Evolutionary conservation across 345 rosid species (phyloP).

Genomic region (Eucalyptus curtisii): DNA sequence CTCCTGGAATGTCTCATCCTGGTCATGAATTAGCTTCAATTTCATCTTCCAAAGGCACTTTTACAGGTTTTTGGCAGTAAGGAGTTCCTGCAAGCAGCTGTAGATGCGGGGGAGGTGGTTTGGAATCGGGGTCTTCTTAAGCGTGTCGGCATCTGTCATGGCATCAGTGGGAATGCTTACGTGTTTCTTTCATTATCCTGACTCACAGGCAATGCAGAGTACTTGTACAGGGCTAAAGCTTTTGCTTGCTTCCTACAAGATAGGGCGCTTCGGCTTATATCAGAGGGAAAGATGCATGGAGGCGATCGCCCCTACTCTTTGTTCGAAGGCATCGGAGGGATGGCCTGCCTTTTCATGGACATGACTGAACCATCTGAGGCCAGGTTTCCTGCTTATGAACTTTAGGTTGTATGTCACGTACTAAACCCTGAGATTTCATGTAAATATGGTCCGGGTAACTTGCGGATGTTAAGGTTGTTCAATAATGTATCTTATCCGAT

Average conservation of each 20-base stretch:
- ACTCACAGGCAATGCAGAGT: constrained; percentile 28
- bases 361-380: constrained; percentile 36
- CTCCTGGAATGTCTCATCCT: not conserved
- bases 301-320: constrained; percentile 53
- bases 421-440: not conserved
- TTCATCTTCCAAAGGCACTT: not conserved
- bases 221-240: constrained; percentile 47
- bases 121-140: constrained; percentile 63
- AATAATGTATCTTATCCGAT: not conserved
- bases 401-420: not conserved
- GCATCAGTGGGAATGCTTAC: constrained; percentile 54
- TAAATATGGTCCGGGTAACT: not conserved
- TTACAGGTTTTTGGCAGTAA: constrained; percentile 41
- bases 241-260: constrained; percentile 57
- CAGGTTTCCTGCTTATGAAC: constrained; percentile 57
- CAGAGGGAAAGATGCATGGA: constrained; percentile 49
- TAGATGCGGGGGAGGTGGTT: constrained; percentile 53
- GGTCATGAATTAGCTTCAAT: not conserved
- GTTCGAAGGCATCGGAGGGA: constrained; percentile 57
- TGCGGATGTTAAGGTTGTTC: not conserved
- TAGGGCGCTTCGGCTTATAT: constrained; percentile 31
- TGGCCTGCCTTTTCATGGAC: constrained; percentile 52
- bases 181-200: constrained; percentile 47
- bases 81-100: constrained; percentile 54
- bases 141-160: constrained; percentile 64